These are phyloP conservation scores for Fennellomyces sp. DNA, from an alignment of 371 early-diverging fungal species.

Conservation along the genomic window DNA sequence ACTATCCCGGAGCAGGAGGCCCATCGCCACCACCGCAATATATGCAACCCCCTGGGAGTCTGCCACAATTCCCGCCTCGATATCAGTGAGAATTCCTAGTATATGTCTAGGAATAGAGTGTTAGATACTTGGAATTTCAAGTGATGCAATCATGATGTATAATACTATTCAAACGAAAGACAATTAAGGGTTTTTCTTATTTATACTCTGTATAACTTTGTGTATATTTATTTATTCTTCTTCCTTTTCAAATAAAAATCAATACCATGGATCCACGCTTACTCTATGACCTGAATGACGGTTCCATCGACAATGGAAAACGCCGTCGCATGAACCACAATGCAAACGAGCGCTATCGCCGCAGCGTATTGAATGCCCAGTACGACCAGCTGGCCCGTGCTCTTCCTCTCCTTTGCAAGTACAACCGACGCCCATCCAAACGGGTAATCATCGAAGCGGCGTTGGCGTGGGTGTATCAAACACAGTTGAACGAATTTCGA, in stretches of 20 bases:
- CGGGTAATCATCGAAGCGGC: background rate
- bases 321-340: background rate
- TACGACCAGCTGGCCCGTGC: background rate
- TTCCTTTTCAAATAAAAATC: background rate
- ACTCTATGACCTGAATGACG: background rate
- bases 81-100: too few species aligned
- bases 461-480: background rate
- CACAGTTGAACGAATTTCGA: background rate
- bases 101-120: background rate
- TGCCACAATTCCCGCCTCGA: too few species aligned
- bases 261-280: background rate
- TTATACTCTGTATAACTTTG: too few species aligned
- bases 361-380: background rate
- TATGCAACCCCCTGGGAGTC: too few species aligned
- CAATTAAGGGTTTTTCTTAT: too few species aligned
- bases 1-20: background rate
- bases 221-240: background rate
- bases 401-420: background rate
- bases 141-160: constrained; percentile 2
- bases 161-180: background rate
- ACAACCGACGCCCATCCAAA: background rate
- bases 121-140: background rate
- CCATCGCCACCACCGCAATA: background rate
- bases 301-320: background rate
- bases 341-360: background rate